Evolutionary conservation across 257 asterid species (phyloP), one percentile per base, ranked within the genome.

Genomic region (Nicotiana undulata): DNA sequence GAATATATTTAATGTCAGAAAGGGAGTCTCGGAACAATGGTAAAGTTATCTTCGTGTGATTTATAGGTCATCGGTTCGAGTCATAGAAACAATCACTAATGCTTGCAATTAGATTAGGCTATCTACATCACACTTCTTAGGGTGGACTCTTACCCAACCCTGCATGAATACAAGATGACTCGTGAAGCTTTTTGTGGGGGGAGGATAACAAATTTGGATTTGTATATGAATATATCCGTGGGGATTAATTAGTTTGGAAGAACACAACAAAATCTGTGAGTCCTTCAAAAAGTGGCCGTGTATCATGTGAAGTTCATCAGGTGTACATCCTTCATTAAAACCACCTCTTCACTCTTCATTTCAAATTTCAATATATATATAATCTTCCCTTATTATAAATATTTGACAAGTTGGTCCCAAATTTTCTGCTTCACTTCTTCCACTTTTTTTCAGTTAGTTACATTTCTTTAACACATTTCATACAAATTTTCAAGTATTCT

Each of bases 301-400:
- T 83, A 90, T 91, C 97, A 91, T 93, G 98, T 93, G 97, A 94
- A 85, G 78, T 31, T 77, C 86, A 87, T 86, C 92, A 89, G 85
- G 58, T 84, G 86, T 83, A 81, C 89, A 64, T 86, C 86, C 84
- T 64, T 56, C 90, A 88, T 89, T 86, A 74, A 92, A 83, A 86
- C 8, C 84, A 52, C 78, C 28, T 16, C 61, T 22, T 32, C 8
- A 40, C 64, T 63, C 64, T n/a, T 70, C 37, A 4, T 20, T 75
- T 26, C 63, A 32, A 31, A 76, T 58, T 26, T 63, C 68, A 63
- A 26, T 17, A 65, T 26, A 24, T 26, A 24, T 28, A 28, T 29
- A 29, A 16, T 34, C 46, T 63, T 59, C 75, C 28, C 75, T 61
- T 79, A 9, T 67, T 37, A 61, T 65, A 24, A 63, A 77, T 29